These are phyloP conservation scores for Tagetes patula DNA, from an alignment of 129 eudicot species.

Conservation along the genomic window DNA sequence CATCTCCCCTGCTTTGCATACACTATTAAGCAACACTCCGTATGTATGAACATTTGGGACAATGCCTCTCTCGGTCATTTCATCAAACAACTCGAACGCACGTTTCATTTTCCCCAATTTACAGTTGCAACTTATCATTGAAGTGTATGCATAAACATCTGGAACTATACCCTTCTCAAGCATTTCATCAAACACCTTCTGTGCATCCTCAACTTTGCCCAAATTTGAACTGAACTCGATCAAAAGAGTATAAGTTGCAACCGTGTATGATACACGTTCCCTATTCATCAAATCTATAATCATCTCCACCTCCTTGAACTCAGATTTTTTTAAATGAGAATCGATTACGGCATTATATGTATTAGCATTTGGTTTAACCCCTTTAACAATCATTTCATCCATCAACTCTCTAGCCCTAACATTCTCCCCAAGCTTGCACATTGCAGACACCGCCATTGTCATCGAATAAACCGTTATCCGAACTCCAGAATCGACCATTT, in stretches of 20 bases:
- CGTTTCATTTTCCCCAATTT: slow-evolving; percentile 51
- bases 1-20: slow-evolving; percentile 73
- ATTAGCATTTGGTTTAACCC: slow-evolving; percentile 60
- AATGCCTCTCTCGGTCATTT: slow-evolving; percentile 56
- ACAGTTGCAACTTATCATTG: slow-evolving; percentile 54
- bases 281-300: slow-evolving; percentile 54
- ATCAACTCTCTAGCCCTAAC: slow-evolving; percentile 56
- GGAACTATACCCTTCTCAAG: slow-evolving; percentile 42
- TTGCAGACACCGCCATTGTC: slow-evolving; percentile 58
- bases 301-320: slow-evolving; percentile 40
- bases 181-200: slow-evolving; percentile 63
- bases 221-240: slow-evolving; percentile 40
- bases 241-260: slow-evolving; percentile 63
- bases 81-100: slow-evolving; percentile 68
- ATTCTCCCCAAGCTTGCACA: slow-evolving; percentile 61
- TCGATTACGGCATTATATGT: slow-evolving; percentile 64
- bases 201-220: slow-evolving; percentile 54
- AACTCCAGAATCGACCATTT: slow-evolving; percentile 67
- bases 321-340: slow-evolving; percentile 52
- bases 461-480: slow-evolving; percentile 62
- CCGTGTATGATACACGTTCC: slow-evolving; percentile 46
- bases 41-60: slow-evolving; percentile 62
- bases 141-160: slow-evolving; percentile 61
- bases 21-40: slow-evolving; percentile 59
- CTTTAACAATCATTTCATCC: slow-evolving; percentile 40